A percentile compares a stretch with the other conserved stretches of the same genome.
These are phyloP conservation scores for Penicillium sp. DNA, from an alignment of 2,329 filamentous ascomycete genomes.

Conservation along the genomic window DNA sequence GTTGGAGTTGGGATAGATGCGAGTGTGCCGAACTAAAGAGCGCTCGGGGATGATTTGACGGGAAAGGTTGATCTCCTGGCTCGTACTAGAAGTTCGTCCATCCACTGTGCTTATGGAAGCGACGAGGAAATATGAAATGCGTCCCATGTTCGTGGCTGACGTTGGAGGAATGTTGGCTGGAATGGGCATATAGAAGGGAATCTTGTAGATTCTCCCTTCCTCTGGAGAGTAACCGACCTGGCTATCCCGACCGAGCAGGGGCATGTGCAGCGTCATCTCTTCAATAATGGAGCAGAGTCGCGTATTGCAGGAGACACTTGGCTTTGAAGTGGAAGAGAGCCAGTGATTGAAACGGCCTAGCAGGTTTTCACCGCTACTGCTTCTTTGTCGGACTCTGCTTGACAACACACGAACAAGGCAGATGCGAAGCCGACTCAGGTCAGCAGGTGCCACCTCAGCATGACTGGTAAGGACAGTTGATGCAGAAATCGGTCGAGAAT, in stretches of 20 bases:
- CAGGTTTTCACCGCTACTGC: background rate
- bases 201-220: conserved; percentile 1
- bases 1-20: conserved; percentile 8
- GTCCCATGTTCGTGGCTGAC: conserved; percentile 7
- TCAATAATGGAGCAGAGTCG: conserved; percentile 4
- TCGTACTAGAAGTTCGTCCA: background rate
- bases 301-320: background rate
- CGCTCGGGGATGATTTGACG: conserved; percentile 8
- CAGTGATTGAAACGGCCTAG: background rate
- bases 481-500: background rate
- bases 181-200: conserved; percentile 15
- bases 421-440: background rate
- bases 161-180: conserved; percentile 8
- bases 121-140: conserved; percentile 11
- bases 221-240: conserved; percentile 2
- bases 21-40: conserved; percentile 9
- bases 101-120: conserved; percentile 5
- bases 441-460: background rate
- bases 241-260: background rate
- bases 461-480: background rate
- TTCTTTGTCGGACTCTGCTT: background rate
- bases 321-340: background rate
- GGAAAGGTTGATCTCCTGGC: conserved; percentile 5
- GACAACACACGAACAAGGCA: background rate
- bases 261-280: background rate